Conservation (phyloP, 164 flowering plant species). For the Annona squamosa region DNA sequence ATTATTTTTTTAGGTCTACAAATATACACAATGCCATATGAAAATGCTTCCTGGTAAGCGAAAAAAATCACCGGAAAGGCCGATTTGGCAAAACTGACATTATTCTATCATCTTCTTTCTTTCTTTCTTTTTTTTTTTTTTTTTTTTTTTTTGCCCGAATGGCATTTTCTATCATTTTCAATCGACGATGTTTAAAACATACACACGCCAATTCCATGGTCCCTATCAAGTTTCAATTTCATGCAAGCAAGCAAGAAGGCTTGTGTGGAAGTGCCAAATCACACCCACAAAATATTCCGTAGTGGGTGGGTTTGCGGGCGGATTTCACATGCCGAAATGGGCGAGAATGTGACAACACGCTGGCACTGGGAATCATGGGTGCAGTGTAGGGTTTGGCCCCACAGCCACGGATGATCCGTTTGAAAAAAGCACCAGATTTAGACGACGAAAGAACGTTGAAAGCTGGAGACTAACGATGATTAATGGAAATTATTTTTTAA, state of each 20-base stretch:
- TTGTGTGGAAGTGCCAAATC: neutral
- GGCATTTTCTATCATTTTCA: neutral
- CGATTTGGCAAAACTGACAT: too few species aligned
- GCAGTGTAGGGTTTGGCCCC: neutral
- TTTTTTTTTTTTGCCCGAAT: too few species aligned
- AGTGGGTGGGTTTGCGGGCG: neutral
- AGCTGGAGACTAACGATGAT: neutral
- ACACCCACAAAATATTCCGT: too few species aligned
- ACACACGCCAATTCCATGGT: too few species aligned
- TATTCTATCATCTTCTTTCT: too few species aligned
- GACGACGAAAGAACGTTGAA: neutral
- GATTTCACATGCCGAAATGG: neutral
- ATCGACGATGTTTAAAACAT: neutral
- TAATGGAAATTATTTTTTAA: neutral
- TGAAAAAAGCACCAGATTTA: neutral
- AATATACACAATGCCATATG: too few species aligned
- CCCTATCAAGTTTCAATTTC: neutral
- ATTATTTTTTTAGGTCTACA: too few species aligned
- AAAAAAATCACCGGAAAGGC: too few species aligned
- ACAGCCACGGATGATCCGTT: neutral
- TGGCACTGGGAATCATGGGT: neutral
- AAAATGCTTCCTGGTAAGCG: too few species aligned
- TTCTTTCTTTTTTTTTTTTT: too few species aligned
- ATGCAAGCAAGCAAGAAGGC: neutral
- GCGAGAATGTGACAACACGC: neutral